These are phyloP conservation scores for Penicillium sp. DNA, from an alignment of 2,329 filamentous ascomycete species.

Conservation along the genomic window DNA sequence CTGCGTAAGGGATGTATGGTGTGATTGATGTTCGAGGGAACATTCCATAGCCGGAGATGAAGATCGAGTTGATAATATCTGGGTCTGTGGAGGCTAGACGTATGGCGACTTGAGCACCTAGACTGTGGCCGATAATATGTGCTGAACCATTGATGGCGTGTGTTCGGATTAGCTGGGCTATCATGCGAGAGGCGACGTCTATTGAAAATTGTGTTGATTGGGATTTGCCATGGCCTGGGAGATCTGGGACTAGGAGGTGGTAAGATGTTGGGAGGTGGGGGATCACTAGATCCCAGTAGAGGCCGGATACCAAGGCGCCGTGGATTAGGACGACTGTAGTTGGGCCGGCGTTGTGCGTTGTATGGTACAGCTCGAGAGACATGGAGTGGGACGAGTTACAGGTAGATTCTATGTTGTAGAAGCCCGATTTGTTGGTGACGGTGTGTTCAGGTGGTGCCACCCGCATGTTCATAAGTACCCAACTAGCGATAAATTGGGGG, in stretches of 20 bases:
- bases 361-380: neutral
- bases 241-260: constrained; percentile 17
- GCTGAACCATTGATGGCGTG: constrained; percentile 7
- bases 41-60: constrained; percentile 6
- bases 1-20: constrained; percentile 6
- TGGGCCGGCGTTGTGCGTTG: neutral
- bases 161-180: constrained; percentile 3
- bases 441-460: too few species aligned
- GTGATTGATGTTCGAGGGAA: constrained; percentile 5
- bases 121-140: constrained; percentile 16
- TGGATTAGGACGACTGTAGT: constrained; percentile 15
- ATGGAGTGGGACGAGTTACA: neutral
- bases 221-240: constrained; percentile 17
- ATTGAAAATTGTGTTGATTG: constrained; percentile 8
- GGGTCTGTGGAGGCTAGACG: constrained; percentile 7
- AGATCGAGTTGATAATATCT: constrained; percentile 4
- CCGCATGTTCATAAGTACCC: too few species aligned
- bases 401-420: too few species aligned
- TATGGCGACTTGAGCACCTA: constrained; percentile 14
- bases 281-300: constrained; percentile 12
- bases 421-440: too few species aligned
- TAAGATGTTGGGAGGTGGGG: constrained; percentile 10
- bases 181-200: neutral
- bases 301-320: constrained; percentile 10
- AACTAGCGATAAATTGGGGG: too few species aligned